Conservation (phyloP, 2,329 filamentous ascomycete genomes). For the Fusarium keratoplasticum region DNA sequence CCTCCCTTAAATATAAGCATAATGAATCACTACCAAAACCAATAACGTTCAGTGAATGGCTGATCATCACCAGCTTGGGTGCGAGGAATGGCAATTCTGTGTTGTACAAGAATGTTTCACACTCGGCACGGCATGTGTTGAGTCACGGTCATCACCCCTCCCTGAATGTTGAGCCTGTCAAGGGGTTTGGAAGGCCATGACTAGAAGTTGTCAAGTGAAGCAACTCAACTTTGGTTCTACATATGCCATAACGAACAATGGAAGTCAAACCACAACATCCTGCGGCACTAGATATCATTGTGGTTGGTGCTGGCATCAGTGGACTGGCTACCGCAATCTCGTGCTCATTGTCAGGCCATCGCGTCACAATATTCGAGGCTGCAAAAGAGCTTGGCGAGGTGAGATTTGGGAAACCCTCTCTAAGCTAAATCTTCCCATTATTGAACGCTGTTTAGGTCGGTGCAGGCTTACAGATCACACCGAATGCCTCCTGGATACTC, state of each 20-base stretch:
- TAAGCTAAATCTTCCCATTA: neutral
- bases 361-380: constrained; percentile 56
- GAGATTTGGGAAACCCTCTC: neutral
- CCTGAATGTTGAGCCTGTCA: neutral
- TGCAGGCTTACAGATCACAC: constrained; percentile 65
- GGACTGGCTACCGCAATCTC: constrained; percentile 56
- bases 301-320: constrained; percentile 57
- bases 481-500: constrained; percentile 62
- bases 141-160: neutral
- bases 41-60: neutral
- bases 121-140: neutral
- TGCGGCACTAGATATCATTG: constrained; percentile 48
- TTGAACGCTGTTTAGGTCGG: constrained; percentile 48
- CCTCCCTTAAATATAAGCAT: neutral
- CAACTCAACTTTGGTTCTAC: neutral
- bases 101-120: neutral
- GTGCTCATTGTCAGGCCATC: constrained; percentile 51
- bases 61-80: neutral
- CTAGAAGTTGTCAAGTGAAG: neutral
- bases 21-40: neutral
- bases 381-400: constrained; percentile 54
- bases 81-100: neutral
- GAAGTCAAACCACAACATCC: neutral
- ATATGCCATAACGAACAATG: neutral
- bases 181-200: neutral